Evolutionary conservation across 2,329 filamentous ascomycete genomes (phyloP).

Genomic region (Penicillium sp.): DNA sequence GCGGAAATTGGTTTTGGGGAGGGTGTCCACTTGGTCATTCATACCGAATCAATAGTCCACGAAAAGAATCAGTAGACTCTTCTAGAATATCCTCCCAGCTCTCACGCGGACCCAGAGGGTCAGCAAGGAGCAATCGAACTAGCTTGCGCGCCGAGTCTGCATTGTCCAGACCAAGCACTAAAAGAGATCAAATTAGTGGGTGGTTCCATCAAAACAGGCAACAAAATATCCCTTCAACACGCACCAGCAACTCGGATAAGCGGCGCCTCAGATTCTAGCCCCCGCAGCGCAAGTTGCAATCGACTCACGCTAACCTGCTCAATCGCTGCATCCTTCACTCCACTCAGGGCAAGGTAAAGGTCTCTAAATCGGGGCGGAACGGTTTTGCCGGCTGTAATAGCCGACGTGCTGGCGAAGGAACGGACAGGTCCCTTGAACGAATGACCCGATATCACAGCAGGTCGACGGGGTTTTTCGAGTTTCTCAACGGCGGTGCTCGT

Average conservation of each 20-base stretch:
- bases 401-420: constrained; percentile 42
- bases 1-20: too few species aligned
- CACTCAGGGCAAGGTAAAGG: constrained; percentile 50
- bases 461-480: constrained; percentile 11
- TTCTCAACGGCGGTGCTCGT: constrained; percentile 11
- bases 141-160: constrained; percentile 52
- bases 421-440: too few species aligned
- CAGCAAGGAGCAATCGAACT: constrained; percentile 62
- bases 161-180: constrained; percentile 49
- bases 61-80: constrained; percentile 41
- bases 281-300: constrained; percentile 54
- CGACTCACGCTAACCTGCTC: constrained; percentile 55
- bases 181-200: constrained; percentile 2
- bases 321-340: constrained; percentile 49
- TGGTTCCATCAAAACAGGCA: not conserved
- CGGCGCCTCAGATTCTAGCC: constrained; percentile 50
- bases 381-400: constrained; percentile 50
- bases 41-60: constrained; percentile 60
- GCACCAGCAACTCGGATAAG: constrained; percentile 52
- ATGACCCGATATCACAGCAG: constrained; percentile 10
- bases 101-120: constrained; percentile 58
- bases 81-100: constrained; percentile 62
- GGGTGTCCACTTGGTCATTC: not conserved
- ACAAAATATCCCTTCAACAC: constrained; percentile 11
- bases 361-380: constrained; percentile 49